Percentiles rank a stretch among this genome's conserved stretches.
Evolutionary conservation across 129 eudicot genomes (phyloP).

Genomic region (Ambrosia artemisiifolia): DNA sequence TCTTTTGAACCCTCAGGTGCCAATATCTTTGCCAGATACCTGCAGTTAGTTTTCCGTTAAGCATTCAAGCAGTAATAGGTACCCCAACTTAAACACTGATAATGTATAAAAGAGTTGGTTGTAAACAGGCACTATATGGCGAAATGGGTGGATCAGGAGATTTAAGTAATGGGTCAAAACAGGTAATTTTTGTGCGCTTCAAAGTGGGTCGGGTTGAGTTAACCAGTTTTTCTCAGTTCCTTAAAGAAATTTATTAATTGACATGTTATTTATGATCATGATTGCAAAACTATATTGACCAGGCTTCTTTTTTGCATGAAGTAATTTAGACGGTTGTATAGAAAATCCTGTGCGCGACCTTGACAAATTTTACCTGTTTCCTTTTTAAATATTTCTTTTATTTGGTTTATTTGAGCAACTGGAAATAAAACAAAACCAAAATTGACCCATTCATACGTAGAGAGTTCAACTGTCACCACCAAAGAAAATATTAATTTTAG

Average conservation of each 20-base stretch:
- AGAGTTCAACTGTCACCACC: not conserved
- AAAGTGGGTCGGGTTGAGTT: not conserved
- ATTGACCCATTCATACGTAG: not conserved
- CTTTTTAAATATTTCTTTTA: not conserved
- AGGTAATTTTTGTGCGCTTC: not conserved
- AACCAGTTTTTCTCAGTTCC: not conserved
- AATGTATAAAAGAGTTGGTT: not conserved
- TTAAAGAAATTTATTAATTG: not conserved
- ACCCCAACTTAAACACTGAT: conserved; percentile 21
- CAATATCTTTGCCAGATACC: conserved; percentile 86
- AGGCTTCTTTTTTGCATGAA: not conserved
- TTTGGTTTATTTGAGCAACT: not conserved
- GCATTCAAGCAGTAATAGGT: conserved; percentile 3
- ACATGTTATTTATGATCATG: not conserved
- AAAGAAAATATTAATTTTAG: not conserved
- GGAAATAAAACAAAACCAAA: not conserved
- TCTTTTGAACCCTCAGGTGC: conserved; percentile 96
- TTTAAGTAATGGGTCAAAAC: not conserved
- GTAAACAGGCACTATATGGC: not conserved
- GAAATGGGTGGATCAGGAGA: not conserved
- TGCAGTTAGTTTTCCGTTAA: conserved; percentile 33
- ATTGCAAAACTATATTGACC: not conserved
- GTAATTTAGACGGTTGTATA: not conserved
- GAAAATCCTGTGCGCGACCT: not conserved
- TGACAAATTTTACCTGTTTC: not conserved